These are phyloP conservation scores for Nigrospora sphaerica DNA, from an alignment of 2,329 filamentous ascomycete species.

Conservation along the genomic window DNA sequence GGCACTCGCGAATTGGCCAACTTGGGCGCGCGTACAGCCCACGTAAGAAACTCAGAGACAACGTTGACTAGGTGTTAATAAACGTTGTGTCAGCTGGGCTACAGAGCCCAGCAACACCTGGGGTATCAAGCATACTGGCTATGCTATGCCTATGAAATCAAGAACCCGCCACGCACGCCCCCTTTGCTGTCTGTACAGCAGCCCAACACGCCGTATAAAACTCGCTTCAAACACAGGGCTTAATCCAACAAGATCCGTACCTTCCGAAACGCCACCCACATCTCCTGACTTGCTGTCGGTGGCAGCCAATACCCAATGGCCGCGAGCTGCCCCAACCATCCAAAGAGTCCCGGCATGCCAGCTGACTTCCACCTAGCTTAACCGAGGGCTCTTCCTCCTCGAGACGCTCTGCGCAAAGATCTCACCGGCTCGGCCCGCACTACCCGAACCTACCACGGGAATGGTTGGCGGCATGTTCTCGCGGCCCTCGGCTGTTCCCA, in stretches of 20 bases:
- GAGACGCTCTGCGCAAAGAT: conserved; percentile 37
- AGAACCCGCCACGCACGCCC: not conserved
- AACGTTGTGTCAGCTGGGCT: no score
- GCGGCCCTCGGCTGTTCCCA: conserved; percentile 27
- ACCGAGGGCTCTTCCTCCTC: conserved; percentile 48
- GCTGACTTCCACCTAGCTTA: conserved; percentile 19
- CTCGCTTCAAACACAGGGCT: no score
- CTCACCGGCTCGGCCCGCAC: conserved; percentile 20
- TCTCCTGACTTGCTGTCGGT: no score
- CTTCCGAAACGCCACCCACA: no score
- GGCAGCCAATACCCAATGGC: no score
- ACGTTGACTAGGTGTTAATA: no score
- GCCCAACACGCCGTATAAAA: no score
- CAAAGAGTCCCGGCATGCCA: not conserved
- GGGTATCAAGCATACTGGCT: conserved; percentile 16
- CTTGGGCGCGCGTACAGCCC: no score
- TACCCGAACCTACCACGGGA: conserved; percentile 11
- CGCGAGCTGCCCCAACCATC: not conserved
- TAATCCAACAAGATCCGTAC: no score
- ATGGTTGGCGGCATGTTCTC: conserved; percentile 41
- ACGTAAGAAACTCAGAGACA: no score
- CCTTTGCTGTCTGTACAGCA: no score
- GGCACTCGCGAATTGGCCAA: no score
- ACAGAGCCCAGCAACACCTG: not conserved
- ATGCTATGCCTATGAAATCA: conserved; percentile 7